A percentile compares a stretch with the other conserved stretches of the same genome.
phyloP scores from a whole-genome alignment of 2,329 filamentous ascomycete genomes.

The Sclerotinia glacialis region DNA sequence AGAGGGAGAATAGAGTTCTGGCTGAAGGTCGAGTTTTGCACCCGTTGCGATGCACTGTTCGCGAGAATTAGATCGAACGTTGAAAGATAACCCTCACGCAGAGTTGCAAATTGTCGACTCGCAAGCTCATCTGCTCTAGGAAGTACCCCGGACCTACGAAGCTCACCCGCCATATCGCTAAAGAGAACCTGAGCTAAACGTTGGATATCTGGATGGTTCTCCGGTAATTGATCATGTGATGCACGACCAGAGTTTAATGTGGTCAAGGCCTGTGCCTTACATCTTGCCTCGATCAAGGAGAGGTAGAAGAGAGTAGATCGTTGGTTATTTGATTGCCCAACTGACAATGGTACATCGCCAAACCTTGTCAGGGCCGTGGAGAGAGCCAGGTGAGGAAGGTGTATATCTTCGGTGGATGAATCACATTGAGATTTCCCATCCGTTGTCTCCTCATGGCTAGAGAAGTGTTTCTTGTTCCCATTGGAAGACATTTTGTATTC shows the following conservation, averaged over 20 bases:
- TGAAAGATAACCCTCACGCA: conserved; percentile 30
- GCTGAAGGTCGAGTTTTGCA: conserved; percentile 3
- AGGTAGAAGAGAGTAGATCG: conserved; percentile 35
- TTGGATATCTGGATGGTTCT: conserved; percentile 34
- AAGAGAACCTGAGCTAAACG: conserved; percentile 32
- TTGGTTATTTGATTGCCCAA: conserved; percentile 27
- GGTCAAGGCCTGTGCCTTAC: conserved; percentile 34
- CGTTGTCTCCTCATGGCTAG: background rate
- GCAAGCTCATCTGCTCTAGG: conserved; percentile 29
- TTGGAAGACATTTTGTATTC: conserved; percentile 5
- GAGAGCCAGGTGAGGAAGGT: background rate
- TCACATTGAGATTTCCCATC: conserved; percentile 13
- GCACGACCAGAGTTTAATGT: conserved; percentile 31
- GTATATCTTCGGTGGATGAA: conserved; percentile 19
- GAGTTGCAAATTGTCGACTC: conserved; percentile 24
- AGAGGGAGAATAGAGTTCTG: background rate
- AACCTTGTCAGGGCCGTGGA: conserved; percentile 20
- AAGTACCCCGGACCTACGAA: conserved; percentile 34
- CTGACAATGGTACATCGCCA: conserved; percentile 25
- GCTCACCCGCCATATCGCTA: conserved; percentile 28
- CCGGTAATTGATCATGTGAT: conserved; percentile 28
- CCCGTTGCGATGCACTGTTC: conserved; percentile 28
- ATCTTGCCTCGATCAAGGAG: conserved; percentile 38
- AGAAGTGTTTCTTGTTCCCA: background rate
- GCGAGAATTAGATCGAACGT: conserved; percentile 34